A percentile compares a stretch with the other conserved stretches of the same genome.
phyloP scores from a whole-genome alignment of 1,284 basidiomycete species.

The Puccinia horiana region DNA sequence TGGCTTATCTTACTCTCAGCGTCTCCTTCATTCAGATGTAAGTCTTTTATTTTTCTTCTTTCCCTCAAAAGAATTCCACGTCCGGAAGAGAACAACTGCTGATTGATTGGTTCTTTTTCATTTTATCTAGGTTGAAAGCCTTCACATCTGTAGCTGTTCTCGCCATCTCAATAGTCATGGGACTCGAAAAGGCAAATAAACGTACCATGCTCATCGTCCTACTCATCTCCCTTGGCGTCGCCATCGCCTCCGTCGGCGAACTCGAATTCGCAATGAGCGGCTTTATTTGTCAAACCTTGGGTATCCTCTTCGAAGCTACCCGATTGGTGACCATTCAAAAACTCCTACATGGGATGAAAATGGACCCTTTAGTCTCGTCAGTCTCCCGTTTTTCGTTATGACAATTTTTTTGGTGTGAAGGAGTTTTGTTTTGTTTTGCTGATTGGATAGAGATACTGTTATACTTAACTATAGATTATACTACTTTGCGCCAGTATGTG shows the following conservation, averaged over 20 bases:
- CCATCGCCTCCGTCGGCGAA: conserved; percentile 50
- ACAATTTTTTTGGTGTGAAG: not conserved
- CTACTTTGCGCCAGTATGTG: conserved; percentile 57
- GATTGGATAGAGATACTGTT: not conserved
- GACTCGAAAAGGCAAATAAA: conserved; percentile 55
- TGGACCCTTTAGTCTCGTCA: conserved; percentile 55
- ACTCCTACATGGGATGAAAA: conserved; percentile 55
- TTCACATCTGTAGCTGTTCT: conserved; percentile 58
- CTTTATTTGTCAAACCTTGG: conserved; percentile 54
- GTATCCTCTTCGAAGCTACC: conserved; percentile 54
- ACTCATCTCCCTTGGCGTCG: conserved; percentile 61
- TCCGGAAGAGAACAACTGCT: conserved; percentile 66
- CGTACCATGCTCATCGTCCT: conserved; percentile 60
- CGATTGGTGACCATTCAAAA: conserved; percentile 56
- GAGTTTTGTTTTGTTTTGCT: too few relatives aligned
- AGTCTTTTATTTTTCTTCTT: not conserved
- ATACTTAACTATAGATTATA: conserved; percentile 33
- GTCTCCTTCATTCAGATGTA: conserved; percentile 55
- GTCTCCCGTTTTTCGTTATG: conserved; percentile 8
- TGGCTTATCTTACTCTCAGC: conserved; percentile 54
- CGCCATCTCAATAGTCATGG: conserved; percentile 56
- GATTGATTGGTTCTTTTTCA: conserved; percentile 51
- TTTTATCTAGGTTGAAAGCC: conserved; percentile 60
- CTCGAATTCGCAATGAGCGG: conserved; percentile 56
- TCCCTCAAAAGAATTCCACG: conserved; percentile 52